phyloP scores from a whole-genome alignment of 106 monocot genomes.

The Platanthera guangdongensis region DNA sequence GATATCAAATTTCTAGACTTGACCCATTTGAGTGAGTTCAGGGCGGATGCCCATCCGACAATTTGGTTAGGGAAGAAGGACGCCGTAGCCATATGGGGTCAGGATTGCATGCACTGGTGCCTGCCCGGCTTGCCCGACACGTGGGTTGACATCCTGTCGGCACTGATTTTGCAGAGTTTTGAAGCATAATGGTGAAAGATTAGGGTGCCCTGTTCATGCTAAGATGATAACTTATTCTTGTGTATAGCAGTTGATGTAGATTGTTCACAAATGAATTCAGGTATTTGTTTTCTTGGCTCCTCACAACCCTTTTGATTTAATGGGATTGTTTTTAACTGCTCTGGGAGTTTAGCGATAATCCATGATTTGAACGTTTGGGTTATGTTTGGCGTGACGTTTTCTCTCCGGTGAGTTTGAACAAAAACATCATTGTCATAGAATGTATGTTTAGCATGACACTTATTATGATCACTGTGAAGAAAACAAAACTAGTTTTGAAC shows the following conservation, averaged over 20 bases:
- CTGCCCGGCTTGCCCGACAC: conserved; percentile 90
- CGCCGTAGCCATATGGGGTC: conserved; percentile 79
- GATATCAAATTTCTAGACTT: conserved; percentile 55
- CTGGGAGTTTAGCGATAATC: no score
- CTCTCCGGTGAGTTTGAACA: no score
- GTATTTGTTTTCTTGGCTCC: background rate
- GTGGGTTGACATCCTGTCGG: conserved; percentile 74
- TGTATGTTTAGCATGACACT: no score
- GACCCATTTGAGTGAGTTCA: conserved; percentile 89
- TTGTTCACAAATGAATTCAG: background rate
- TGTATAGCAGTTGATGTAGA: background rate
- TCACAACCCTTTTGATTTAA: background rate
- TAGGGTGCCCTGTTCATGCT: background rate
- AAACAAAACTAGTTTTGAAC: no score
- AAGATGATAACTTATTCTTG: background rate
- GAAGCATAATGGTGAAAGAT: conserved; percentile 14
- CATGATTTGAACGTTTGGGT: no score
- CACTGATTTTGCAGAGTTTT: conserved; percentile 42
- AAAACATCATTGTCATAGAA: no score
- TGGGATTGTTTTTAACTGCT: background rate
- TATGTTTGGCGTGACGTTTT: no score
- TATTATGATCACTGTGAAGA: no score
- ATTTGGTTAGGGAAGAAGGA: conserved; percentile 94
- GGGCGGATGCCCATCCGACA: conserved; percentile 93
- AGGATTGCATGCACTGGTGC: conserved; percentile 99